These are phyloP conservation scores for Salix purpurea DNA, from an alignment of 345 rosid species.

Conservation along the genomic window DNA sequence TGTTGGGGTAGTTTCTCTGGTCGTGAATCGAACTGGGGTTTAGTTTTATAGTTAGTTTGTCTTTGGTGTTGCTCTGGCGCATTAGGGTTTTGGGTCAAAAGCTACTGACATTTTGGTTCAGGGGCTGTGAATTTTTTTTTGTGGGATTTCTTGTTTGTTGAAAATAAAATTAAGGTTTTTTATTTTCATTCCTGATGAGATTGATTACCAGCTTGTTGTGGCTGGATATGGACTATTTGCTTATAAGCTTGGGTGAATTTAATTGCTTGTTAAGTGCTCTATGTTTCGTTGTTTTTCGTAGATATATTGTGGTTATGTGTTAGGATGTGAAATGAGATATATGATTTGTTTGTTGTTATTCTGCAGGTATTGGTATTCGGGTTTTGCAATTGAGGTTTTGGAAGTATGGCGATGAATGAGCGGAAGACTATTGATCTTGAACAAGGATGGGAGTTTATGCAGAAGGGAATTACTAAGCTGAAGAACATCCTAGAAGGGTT, in stretches of 20 bases:
- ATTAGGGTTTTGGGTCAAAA: slow-evolving; percentile 4
- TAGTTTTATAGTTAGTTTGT: too few species aligned
- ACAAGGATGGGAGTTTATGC: slow-evolving; percentile 90
- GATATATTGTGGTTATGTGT: background rate
- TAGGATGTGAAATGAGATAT: background rate
- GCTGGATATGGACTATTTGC: background rate
- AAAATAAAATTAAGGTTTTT: background rate
- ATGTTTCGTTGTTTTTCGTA: background rate
- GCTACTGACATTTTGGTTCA: background rate
- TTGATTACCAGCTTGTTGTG: background rate
- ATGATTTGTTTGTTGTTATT: background rate
- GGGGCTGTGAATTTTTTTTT: background rate
- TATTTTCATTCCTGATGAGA: background rate
- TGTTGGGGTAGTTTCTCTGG: background rate
- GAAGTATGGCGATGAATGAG: slow-evolving; percentile 49
- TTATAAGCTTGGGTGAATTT: background rate
- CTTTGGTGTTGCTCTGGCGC: background rate
- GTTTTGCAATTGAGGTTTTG: slow-evolving; percentile 5
- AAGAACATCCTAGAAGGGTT: slow-evolving; percentile 62
- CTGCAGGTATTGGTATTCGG: slow-evolving; percentile 2
- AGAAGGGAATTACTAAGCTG: slow-evolving; percentile 73
- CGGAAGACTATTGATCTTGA: slow-evolving; percentile 71
- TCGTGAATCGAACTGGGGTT: background rate
- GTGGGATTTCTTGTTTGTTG: background rate
- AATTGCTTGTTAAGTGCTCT: background rate